A percentile compares a stretch with the other conserved stretches of the same genome.
Evolutionary conservation across 441 rosid species (phyloP).

Genomic region (Hura crepitans): DNA sequence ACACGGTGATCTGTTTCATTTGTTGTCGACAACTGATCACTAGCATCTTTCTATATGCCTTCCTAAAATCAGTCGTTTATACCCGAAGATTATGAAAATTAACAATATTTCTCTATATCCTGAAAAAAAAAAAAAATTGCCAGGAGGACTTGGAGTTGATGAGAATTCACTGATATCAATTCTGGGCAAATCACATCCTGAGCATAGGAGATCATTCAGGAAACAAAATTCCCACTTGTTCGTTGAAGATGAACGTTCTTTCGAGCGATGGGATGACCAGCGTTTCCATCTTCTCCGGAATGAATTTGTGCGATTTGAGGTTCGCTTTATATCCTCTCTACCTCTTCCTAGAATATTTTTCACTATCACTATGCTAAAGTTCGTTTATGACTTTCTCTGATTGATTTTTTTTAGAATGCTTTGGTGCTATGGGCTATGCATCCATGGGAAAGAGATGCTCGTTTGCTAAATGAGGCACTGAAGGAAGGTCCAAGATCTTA

Average conservation of each 20-base stretch:
- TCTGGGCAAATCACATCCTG: conserved; percentile 57
- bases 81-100: neutral
- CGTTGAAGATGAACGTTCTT: conserved; percentile 60
- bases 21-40: neutral
- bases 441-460: conserved; percentile 96
- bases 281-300: conserved; percentile 52
- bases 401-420: conserved; percentile 49
- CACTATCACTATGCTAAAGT: neutral
- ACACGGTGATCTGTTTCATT: too few relatives aligned
- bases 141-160: conserved; percentile 73
- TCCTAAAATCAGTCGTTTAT: neutral
- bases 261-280: conserved; percentile 66
- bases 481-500: conserved; percentile 46
- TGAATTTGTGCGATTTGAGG: conserved; percentile 82
- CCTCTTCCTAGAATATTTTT: neutral
- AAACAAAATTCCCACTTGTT: conserved; percentile 48
- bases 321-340: neutral
- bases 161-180: conserved; percentile 55
- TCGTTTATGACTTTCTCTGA: neutral
- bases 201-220: conserved; percentile 48
- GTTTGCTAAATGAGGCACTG: conserved; percentile 58
- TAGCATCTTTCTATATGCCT: neutral
- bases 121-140: neutral
- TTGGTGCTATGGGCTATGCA: conserved; percentile 71
- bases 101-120: neutral